Base-by-base conservation (phyloP, 2,329 filamentous ascomycete genomes). In the Didymella keratinophila region DNA sequence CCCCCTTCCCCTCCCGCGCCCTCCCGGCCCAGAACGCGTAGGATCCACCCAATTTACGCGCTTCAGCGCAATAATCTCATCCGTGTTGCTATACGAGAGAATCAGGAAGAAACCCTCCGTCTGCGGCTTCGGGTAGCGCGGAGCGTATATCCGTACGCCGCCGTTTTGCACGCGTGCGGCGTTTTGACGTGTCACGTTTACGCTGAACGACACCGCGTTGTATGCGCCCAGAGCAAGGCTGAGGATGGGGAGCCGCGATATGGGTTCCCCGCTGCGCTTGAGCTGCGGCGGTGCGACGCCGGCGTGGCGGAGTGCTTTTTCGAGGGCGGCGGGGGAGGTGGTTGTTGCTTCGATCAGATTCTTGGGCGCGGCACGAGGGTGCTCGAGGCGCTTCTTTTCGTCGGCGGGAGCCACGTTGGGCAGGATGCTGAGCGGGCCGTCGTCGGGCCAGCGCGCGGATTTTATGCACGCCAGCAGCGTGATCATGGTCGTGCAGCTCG, bases 101-200 rank as follows among this genome's bases (percentile, higher is more conserved):
- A 98, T 73, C 14, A 95, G 86, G 76, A 99, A 98, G 85, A 89
- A 98, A 0, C 93, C 93, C 72, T 99, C 95, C 0, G 88, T 95
- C 77, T 99, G 95, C 16, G 93, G 88, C 78, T 99, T 99, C 1
- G 94, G 94, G 78, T 96, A 98, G 21, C 86, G 85, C 2, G 96
- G 94, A 0, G 95, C 92, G 69, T 89, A 97, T 72, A 97, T 90
- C 60, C 89, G 86, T 47, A 86, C 88, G 1, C 93, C 90, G 1
- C 65, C 65, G 10, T 66, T 62, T 4, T 67, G 66, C 11, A 62
- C 50, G 16, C 59, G 54, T 2, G 68, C 67, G 2, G 84, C 73
- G 75, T 96, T 97, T 48, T 85, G 79, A 0, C 93, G 87, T 41
- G 81, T 82, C 14, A 97, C 74, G 2, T 79, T 78, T 11, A 95